phyloP scores from a whole-genome alignment of 2,329 filamentous ascomycete species.

The Thelonectria rubi region DNA sequence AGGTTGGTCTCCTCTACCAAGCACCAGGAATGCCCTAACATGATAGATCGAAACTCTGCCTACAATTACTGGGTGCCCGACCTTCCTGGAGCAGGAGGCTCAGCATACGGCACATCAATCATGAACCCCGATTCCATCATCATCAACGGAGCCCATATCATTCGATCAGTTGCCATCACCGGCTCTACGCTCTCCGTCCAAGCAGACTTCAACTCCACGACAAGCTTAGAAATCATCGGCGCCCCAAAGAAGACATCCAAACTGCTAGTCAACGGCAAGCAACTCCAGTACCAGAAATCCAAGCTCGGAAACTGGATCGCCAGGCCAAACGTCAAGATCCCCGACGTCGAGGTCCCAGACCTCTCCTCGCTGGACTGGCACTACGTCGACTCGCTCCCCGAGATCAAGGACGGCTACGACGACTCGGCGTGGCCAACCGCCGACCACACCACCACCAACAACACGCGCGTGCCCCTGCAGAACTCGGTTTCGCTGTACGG shows the following conservation, averaged over 20 bases:
- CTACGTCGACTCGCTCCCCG: slow-evolving; percentile 75
- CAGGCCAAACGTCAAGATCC: slow-evolving; percentile 61
- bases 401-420: slow-evolving; percentile 70
- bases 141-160: slow-evolving; percentile 69
- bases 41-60: slow-evolving; percentile 67
- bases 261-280: slow-evolving; percentile 54
- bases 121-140: slow-evolving; percentile 53
- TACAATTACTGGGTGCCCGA: slow-evolving; percentile 76
- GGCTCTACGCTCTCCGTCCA: slow-evolving; percentile 68
- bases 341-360: slow-evolving; percentile 60
- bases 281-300: slow-evolving; percentile 48
- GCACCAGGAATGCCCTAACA: neutral
- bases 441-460: slow-evolving; percentile 66
- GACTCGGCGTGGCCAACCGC: slow-evolving; percentile 74
- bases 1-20: slow-evolving; percentile 33
- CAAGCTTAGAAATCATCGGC: slow-evolving; percentile 73
- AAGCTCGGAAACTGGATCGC: slow-evolving; percentile 58
- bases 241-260: slow-evolving; percentile 59
- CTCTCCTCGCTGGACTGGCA: slow-evolving; percentile 72
- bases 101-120: slow-evolving; percentile 47
- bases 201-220: slow-evolving; percentile 78
- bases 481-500: slow-evolving; percentile 75
- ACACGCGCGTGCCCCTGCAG: slow-evolving; percentile 62
- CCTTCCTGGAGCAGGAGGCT: slow-evolving; percentile 48
- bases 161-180: slow-evolving; percentile 66